A percentile compares a stretch with the other conserved stretches of the same genome.
phyloP scores from a whole-genome alignment of 1,284 basidiomycete genomes.

The Cerrena zonata region DNA sequence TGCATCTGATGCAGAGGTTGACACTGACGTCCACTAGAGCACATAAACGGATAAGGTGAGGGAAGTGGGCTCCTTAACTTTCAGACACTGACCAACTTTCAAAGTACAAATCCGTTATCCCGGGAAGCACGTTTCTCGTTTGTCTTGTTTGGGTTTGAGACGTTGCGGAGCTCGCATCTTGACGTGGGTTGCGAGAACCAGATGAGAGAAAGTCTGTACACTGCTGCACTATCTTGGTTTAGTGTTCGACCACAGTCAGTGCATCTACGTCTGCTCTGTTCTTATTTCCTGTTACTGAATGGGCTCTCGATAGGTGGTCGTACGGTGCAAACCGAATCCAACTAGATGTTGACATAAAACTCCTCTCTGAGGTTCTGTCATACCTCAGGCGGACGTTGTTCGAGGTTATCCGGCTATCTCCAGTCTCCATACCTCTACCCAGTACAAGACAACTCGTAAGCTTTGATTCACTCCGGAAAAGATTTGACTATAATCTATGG shows the following conservation, averaged over 20 bases:
- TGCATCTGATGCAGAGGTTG: constrained; percentile 80
- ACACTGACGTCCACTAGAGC: constrained; percentile 74
- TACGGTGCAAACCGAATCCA: constrained; percentile 90
- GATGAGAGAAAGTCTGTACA: constrained; percentile 74
- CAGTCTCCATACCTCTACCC: constrained; percentile 56
- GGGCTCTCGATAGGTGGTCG: constrained; percentile 65
- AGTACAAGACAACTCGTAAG: constrained; percentile 37
- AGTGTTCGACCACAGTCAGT: constrained; percentile 79
- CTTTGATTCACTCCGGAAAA: constrained; percentile 15
- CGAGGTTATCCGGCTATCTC: constrained; percentile 63
- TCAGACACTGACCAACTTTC: background rate
- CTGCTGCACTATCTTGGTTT: constrained; percentile 88
- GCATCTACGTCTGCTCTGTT: background rate
- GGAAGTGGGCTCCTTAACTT: constrained; percentile 11
- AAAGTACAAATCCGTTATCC: constrained; percentile 87
- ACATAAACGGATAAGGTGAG: constrained; percentile 67
- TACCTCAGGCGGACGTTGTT: constrained; percentile 73
- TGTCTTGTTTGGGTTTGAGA: constrained; percentile 88
- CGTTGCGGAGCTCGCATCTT: constrained; percentile 81
- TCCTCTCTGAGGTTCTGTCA: constrained; percentile 78
- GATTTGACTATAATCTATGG: constrained; percentile 4
- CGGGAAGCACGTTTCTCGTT: constrained; percentile 87
- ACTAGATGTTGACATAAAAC: constrained; percentile 81
- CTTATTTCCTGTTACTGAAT: background rate
- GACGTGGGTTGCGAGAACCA: constrained; percentile 80